Conservation (phyloP, 2,329 filamentous ascomycete species). For the Hypoxylon sp. region DNA sequence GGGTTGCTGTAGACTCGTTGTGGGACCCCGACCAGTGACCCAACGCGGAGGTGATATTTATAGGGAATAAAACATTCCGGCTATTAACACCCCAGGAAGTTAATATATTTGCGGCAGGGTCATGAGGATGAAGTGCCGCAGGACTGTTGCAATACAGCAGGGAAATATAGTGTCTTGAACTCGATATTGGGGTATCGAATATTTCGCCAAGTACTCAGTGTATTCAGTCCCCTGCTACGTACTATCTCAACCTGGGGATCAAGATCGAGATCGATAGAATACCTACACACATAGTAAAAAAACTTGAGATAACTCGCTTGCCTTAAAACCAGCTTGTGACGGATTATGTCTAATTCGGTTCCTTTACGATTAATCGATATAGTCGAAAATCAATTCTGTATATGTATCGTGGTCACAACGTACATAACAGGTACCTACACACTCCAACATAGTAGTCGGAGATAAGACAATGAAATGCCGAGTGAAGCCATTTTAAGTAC, state of each 20-base stretch:
- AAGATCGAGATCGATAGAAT: slow-evolving; percentile 2
- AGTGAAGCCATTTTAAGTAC: background rate
- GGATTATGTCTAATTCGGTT: background rate
- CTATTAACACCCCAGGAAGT: slow-evolving; percentile 15
- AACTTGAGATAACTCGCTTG: background rate
- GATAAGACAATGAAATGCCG: background rate
- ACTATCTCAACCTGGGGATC: background rate
- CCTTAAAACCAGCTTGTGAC: background rate
- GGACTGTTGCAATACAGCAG: background rate
- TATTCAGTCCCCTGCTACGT: background rate
- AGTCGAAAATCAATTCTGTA: background rate
- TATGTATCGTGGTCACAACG: too few species aligned
- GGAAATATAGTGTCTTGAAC: background rate
- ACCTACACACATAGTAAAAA: background rate
- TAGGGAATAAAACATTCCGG: slow-evolving; percentile 12
- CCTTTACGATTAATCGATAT: background rate
- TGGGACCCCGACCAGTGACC: background rate
- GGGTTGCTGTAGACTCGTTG: background rate
- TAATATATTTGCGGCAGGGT: slow-evolving; percentile 4
- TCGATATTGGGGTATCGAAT: background rate
- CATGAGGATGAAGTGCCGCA: background rate
- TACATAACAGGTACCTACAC: too few species aligned
- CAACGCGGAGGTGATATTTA: background rate
- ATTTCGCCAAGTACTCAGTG: background rate
- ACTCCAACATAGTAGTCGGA: background rate